These are phyloP conservation scores for Myxozyma kluyveri DNA, from an alignment of 805 yeast species.

Conservation along the genomic window DNA sequence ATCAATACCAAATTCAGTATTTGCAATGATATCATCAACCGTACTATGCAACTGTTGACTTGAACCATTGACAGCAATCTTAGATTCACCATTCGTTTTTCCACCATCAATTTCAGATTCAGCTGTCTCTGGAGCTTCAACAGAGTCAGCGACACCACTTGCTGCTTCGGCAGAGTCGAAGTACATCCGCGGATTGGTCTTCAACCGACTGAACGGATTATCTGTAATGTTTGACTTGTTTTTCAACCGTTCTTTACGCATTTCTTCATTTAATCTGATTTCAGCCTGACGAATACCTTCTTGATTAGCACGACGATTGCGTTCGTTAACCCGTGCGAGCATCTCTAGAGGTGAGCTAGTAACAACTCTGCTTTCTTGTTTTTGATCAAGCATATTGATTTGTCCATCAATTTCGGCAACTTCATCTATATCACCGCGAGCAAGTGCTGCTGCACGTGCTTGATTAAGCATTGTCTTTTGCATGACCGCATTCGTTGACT, in stretches of 20 bases:
- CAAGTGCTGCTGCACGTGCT: conserved; percentile 71
- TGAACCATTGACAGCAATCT: conserved; percentile 29
- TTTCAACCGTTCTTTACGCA: conserved; percentile 37
- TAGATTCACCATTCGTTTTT: conserved; percentile 9
- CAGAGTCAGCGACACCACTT: conserved; percentile 49
- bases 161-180: conserved; percentile 52
- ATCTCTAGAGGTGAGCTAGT: conserved; percentile 36
- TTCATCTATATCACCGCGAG: conserved; percentile 37
- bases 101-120: conserved; percentile 47
- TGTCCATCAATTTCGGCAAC: conserved; percentile 38
- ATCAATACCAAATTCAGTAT: conserved; percentile 40
- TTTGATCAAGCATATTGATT: conserved; percentile 35
- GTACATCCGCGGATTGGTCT: conserved; percentile 82
- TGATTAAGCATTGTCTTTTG: conserved; percentile 69
- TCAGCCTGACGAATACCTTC: conserved; percentile 79
- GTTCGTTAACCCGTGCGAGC: conserved; percentile 71
- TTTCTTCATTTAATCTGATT: conserved; percentile 55
- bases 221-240: conserved; percentile 38
- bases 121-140: conserved; percentile 42
- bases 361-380: conserved; percentile 1
- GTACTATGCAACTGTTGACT: conserved; percentile 27
- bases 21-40: conserved; percentile 42
- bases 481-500: conserved; percentile 73
- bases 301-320: conserved; percentile 80
- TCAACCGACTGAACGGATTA: conserved; percentile 85